Evolutionary conservation across 208 protist species (phyloP).

Genomic region (Phytomonas francai): DNA sequence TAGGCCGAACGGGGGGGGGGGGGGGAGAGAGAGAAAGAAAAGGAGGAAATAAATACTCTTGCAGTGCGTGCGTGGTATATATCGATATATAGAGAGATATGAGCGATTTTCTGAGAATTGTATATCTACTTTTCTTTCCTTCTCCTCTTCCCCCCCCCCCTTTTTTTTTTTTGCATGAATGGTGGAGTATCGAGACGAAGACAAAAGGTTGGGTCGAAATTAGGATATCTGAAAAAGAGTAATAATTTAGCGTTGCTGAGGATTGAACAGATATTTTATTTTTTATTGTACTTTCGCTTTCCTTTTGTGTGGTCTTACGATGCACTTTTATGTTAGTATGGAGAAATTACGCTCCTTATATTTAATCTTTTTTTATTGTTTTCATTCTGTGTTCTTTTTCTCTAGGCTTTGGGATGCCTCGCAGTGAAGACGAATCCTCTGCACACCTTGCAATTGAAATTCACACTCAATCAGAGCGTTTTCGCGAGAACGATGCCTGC

Average conservation of each 20-base stretch:
- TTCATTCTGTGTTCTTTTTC: too few relatives aligned
- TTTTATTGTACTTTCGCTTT: too few relatives aligned
- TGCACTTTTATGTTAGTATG: too few relatives aligned
- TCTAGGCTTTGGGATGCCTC: too few relatives aligned
- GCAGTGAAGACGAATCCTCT: slow-evolving; percentile 8
- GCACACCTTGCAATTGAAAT: slow-evolving; percentile 10
- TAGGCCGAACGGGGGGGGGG: too few relatives aligned
- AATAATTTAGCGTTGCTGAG: too few relatives aligned
- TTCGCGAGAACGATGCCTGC: slow-evolving; percentile 38
- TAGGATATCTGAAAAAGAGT: too few relatives aligned
- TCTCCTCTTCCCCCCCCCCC: not conserved
- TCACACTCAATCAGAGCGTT: not conserved
- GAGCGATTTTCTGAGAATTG: not conserved
- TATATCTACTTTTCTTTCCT: slow-evolving; percentile 8
- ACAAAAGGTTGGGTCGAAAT: too few relatives aligned
- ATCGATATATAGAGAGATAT: not conserved
- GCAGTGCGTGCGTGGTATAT: not conserved
- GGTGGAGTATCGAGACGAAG: too few relatives aligned
- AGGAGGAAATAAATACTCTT: not conserved
- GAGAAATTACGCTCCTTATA: too few relatives aligned
- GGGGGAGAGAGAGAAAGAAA: not conserved
- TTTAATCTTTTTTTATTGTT: not conserved
- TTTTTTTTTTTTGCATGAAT: slow-evolving; percentile 1
- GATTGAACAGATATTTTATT: too few relatives aligned
- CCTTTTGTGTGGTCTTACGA: too few relatives aligned